phyloP scores from a whole-genome alignment of 305 asterid species.

The Fraxinus baroniana region DNA sequence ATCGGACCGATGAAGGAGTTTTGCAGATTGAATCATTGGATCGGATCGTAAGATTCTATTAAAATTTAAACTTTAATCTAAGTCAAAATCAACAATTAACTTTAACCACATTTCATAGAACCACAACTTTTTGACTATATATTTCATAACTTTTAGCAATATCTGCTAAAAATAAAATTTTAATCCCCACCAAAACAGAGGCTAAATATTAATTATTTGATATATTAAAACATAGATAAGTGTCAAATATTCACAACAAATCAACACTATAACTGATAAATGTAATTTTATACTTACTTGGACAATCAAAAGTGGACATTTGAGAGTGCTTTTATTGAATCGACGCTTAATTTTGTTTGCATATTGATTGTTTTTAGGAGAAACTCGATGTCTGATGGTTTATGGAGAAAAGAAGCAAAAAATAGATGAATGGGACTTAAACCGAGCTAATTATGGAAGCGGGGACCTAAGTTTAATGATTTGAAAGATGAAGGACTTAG shows the following conservation, averaged over 20 bases:
- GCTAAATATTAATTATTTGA: neutral
- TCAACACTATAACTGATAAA: neutral
- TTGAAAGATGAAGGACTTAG: neutral
- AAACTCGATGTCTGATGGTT: neutral
- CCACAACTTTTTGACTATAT: neutral
- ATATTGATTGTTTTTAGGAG: neutral
- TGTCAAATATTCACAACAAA: neutral
- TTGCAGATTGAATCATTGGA: neutral
- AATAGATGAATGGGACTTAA: neutral
- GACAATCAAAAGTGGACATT: neutral
- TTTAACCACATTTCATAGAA: neutral
- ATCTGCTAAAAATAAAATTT: neutral
- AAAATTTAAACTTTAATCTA: neutral
- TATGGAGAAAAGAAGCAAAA: neutral
- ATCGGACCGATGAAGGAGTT: neutral
- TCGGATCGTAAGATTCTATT: neutral
- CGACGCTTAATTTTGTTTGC: neutral
- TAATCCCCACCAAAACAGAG: neutral
- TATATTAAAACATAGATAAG: neutral
- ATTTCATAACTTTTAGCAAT: neutral
- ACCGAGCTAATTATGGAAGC: neutral
- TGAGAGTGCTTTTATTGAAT: neutral
- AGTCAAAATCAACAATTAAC: neutral
- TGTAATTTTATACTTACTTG: neutral
- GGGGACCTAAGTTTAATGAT: neutral